Evolutionary conservation across 805 yeast species (phyloP), one percentile per base, ranked within the genome.

Genomic region (Scheffersomyces coipomensis): DNA sequence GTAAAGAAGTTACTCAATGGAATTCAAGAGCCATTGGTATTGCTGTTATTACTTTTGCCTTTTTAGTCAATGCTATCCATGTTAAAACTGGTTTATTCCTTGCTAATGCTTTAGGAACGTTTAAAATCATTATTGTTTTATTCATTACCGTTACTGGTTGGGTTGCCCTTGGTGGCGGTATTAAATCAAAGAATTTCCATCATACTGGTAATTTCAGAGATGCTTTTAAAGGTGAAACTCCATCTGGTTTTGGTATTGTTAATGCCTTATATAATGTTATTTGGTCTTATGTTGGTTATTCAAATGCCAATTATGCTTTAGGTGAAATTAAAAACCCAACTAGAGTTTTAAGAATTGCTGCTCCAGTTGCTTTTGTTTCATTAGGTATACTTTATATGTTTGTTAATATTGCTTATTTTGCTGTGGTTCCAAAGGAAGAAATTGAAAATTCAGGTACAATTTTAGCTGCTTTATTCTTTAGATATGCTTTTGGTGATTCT

Each of bases 261-360:
- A 82, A 81, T 49, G 89, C 93, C 5, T 70, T 86, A 40, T 85
- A 85, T 66, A 85, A 84, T 53, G 87, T 86, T 40, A 85, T 86
- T 54, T 86, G 91, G 91, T 83, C 91, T 2, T 86, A 79, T 51
- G 78, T 85, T 51, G 95, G 95, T 37, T 86, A 85, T 58, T 82
- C 90, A 29, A 86, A 86, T 55, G 90, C 83, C 37, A 85, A 86
- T 63, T 85, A 86, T 52, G 91, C 93, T 5, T 71, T 85, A 34
- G 87, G 89, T 52, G 95, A 86, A 64, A 79, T 81, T 35, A 81
- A 77, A 56, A 75, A 87, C 58, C 93, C 95, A 2, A 76, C 77
- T 34, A 76, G 77, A 51, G 81, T 86, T 35, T 75, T 85, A 57
- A 79, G 68, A 53, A 60, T 75, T 39, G 89, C 91, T 12, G 95